Evolutionary conservation across 805 yeast species (phyloP).

Genomic region (Wickerhamiella musiphila): DNA sequence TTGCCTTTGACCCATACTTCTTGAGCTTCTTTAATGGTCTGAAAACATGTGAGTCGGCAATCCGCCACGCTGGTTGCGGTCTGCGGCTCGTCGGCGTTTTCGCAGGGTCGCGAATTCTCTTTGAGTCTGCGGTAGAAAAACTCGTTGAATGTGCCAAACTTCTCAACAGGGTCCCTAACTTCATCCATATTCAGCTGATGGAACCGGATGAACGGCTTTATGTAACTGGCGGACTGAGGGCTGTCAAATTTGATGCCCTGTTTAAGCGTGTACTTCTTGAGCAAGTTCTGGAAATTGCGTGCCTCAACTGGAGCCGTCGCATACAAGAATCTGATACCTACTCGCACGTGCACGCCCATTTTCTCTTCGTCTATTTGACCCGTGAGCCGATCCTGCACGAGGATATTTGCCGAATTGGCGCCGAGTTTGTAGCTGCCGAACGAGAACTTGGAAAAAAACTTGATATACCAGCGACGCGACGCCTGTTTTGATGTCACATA

Average conservation of each 20-base stretch:
- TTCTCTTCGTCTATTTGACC: constrained; percentile 87
- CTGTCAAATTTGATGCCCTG: constrained; percentile 77
- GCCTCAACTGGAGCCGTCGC: constrained; percentile 77
- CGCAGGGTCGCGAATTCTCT: constrained; percentile 54
- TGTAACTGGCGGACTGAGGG: constrained; percentile 46
- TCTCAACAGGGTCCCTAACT: constrained; percentile 33
- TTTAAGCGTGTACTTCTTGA: constrained; percentile 49
- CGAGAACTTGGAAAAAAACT: constrained; percentile 62
- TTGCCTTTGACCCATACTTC: constrained; percentile 81
- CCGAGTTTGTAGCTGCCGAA: constrained; percentile 81
- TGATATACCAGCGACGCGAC: constrained; percentile 75
- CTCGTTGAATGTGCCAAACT: constrained; percentile 64
- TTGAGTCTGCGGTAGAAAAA: constrained; percentile 69
- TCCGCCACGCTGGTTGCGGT: constrained; percentile 72
- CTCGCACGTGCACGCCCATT: constrained; percentile 71
- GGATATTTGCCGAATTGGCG: constrained; percentile 77
- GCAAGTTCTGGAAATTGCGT: constrained; percentile 51
- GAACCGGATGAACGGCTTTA: constrained; percentile 62
- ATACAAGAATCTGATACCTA: constrained; percentile 75
- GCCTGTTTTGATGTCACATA: constrained; percentile 73
- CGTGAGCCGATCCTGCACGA: constrained; percentile 80
- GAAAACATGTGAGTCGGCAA: constrained; percentile 61
- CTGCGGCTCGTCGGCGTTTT: constrained; percentile 31
- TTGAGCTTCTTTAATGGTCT: constrained; percentile 41
- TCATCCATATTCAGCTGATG: constrained; percentile 66